Evolutionary conservation across 305 asterid species (phyloP).

Genomic region (Rubia tinctorum): DNA sequence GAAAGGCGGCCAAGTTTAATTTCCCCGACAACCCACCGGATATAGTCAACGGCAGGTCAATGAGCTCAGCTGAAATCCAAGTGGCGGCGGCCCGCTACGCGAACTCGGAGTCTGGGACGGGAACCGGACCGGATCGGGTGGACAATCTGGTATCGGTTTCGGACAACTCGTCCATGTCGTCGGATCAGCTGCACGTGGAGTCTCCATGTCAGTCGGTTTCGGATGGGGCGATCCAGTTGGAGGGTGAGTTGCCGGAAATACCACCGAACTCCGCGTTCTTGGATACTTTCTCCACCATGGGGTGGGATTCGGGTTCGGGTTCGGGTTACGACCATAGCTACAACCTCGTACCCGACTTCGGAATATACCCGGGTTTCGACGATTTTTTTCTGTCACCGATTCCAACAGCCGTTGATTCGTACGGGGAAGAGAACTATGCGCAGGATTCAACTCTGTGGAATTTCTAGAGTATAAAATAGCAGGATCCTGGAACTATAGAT

Average conservation of each 20-base stretch:
- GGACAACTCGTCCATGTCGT: background rate
- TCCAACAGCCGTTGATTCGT: background rate
- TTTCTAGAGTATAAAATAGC: background rate
- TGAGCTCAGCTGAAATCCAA: constrained; percentile 19
- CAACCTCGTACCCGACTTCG: constrained; percentile 1
- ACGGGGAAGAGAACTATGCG: background rate
- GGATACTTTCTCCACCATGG: constrained; percentile 5
- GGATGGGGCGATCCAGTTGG: background rate
- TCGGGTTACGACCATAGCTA: background rate
- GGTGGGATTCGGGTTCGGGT: background rate
- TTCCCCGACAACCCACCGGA: constrained; percentile 23
- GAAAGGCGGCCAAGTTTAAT: constrained; percentile 18
- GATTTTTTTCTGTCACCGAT: background rate
- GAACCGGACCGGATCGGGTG: background rate
- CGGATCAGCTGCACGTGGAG: background rate
- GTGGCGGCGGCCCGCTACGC: constrained; percentile 19
- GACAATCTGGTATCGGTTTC: background rate
- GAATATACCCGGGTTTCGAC: background rate
- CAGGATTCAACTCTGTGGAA: constrained; percentile 5
- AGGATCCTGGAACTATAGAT: background rate
- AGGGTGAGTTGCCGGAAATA: background rate
- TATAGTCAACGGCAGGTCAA: background rate
- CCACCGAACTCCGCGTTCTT: background rate
- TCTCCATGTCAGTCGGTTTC: background rate
- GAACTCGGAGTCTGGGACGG: background rate